Evolutionary conservation across 2,329 filamentous ascomycete genomes (phyloP).

Genomic region (Ophiosphaerella herpotricha): DNA sequence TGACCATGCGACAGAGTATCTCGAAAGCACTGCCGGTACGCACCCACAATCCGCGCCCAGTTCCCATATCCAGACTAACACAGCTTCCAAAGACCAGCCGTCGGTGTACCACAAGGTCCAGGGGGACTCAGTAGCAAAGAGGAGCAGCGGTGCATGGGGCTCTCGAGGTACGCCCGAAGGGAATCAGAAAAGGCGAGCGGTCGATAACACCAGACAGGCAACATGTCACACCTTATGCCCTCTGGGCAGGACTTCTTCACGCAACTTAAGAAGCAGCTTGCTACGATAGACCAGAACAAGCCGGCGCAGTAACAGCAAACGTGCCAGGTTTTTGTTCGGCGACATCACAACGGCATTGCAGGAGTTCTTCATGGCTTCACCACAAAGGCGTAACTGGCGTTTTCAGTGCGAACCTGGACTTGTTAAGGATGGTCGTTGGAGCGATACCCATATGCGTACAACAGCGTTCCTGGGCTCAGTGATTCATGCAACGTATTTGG

Average conservation of each 20-base stretch:
- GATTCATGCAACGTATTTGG: slow-evolving; percentile 1
- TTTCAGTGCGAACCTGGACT: slow-evolving; percentile 9
- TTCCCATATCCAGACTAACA: slow-evolving; percentile 26
- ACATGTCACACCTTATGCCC: slow-evolving; percentile 49
- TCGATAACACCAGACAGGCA: slow-evolving; percentile 32
- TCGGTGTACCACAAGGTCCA: slow-evolving; percentile 46
- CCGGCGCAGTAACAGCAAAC: slow-evolving; percentile 26
- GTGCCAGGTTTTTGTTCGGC: slow-evolving; percentile 32
- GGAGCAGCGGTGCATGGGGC: slow-evolving; percentile 47
- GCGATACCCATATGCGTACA: slow-evolving; percentile 34
- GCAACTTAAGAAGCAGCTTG: slow-evolving; percentile 53
- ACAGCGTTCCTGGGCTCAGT: slow-evolving; percentile 14
- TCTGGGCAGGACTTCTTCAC: slow-evolving; percentile 52
- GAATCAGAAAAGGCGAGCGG: background rate
- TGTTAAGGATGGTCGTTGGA: slow-evolving; percentile 19
- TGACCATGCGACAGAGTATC: slow-evolving; percentile 31
- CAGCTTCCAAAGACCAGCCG: slow-evolving; percentile 27
- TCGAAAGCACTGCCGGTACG: slow-evolving; percentile 37
- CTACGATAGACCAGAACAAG: slow-evolving; percentile 46
- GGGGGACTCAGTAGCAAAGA: slow-evolving; percentile 44
- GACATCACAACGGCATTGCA: slow-evolving; percentile 42
- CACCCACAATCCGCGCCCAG: slow-evolving; percentile 3
- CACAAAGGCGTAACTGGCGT: slow-evolving; percentile 34
- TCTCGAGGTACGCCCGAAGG: slow-evolving; percentile 39
- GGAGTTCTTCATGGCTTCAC: slow-evolving; percentile 37